Percentiles rank a stretch among this genome's conserved stretches.
Evolutionary conservation across 2,329 filamentous ascomycete genomes (phyloP).

Genomic region (Trichoderma sp.): DNA sequence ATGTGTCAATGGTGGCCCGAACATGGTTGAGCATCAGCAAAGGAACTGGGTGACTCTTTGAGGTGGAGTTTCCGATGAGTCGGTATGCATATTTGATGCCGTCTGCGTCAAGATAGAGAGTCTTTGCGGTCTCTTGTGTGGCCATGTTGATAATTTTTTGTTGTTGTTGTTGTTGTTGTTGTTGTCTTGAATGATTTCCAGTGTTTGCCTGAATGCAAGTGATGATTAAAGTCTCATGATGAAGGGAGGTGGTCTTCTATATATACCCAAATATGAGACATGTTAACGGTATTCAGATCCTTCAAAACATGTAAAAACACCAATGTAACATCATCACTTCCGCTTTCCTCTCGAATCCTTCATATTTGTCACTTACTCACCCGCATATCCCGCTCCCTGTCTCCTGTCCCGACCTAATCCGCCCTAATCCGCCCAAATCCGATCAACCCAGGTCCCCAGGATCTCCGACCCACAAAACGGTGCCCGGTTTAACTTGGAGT

Average conservation of each 20-base stretch:
- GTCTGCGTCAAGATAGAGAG: conserved; percentile 31
- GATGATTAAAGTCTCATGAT: not conserved
- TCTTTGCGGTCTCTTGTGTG: conserved; percentile 30
- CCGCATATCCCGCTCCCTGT: not conserved
- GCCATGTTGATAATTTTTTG: conserved; percentile 26
- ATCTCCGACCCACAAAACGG: not conserved
- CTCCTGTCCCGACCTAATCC: not conserved
- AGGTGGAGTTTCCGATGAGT: conserved; percentile 28
- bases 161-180: not conserved
- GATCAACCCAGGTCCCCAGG: not conserved
- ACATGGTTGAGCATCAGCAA: conserved; percentile 26
- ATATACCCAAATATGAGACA: not conserved
- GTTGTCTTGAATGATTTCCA: not conserved
- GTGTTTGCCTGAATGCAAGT: not conserved
- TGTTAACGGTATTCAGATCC: not conserved
- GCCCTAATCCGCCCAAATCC: not conserved
- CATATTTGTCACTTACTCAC: not conserved
- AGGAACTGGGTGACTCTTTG: conserved; percentile 31
- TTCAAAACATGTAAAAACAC: not conserved
- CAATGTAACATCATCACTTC: not conserved
- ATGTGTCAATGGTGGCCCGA: conserved; percentile 33
- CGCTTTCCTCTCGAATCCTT: not conserved
- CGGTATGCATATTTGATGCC: conserved; percentile 35
- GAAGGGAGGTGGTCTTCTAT: not conserved
- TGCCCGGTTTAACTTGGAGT: not conserved